A percentile compares a stretch with the other conserved stretches of the same genome.
Conservation (phyloP, 176 grass and related monocot species). For the Phoenix dactylifera region DNA sequence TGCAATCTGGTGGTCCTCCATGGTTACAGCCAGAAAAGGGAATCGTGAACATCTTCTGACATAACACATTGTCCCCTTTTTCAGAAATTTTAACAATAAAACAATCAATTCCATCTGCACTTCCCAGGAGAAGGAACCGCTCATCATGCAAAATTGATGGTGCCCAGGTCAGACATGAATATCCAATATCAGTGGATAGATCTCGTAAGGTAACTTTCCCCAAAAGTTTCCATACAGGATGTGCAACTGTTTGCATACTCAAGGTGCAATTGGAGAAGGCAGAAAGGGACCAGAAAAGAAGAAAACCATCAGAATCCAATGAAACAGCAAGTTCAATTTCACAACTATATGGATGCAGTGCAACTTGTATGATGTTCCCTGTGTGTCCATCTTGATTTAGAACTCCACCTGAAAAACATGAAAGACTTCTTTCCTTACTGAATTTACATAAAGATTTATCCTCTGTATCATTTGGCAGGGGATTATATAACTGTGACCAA, state of each 20-base stretch:
- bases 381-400: constrained; percentile 61
- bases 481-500: constrained; percentile 33
- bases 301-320: constrained; percentile 59
- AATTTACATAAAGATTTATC: constrained; percentile 26
- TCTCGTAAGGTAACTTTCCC: constrained; percentile 44
- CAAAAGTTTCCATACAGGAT: constrained; percentile 68
- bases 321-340: constrained; percentile 75
- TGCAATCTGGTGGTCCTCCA: constrained; percentile 47
- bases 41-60: constrained; percentile 59
- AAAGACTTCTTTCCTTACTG: constrained; percentile 32
- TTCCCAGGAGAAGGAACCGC: constrained; percentile 67
- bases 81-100: constrained; percentile 47
- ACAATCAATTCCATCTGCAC: constrained; percentile 65
- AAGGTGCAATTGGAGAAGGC: constrained; percentile 52
- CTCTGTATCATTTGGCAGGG: constrained; percentile 30
- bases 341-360: constrained; percentile 50
- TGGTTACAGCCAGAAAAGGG: constrained; percentile 32
- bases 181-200: constrained; percentile 40
- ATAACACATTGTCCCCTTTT: constrained; percentile 34
- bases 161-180: constrained; percentile 75
- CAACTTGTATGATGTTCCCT: constrained; percentile 57
- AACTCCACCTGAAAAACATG: constrained; percentile 26
- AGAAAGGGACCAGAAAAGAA: constrained; percentile 88
- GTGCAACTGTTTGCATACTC: constrained; percentile 31
- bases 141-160: constrained; percentile 51